Evolutionary conservation across 1,284 basidiomycete species (phyloP).

Genomic region (Bjerkandera adusta): DNA sequence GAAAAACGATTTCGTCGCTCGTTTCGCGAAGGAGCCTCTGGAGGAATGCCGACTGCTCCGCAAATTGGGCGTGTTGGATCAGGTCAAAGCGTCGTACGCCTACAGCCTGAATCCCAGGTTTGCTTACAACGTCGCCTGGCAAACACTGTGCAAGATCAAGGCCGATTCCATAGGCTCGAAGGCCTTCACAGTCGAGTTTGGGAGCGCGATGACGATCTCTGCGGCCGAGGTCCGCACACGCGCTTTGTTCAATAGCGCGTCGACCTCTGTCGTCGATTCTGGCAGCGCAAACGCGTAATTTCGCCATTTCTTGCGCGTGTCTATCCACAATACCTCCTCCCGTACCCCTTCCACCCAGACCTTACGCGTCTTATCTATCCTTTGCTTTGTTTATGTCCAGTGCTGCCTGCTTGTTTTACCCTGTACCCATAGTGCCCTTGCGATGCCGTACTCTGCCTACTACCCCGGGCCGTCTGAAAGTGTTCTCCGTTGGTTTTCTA

Average conservation of each 20-base stretch:
- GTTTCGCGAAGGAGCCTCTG: constrained; percentile 18
- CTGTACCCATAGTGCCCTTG: too few species aligned
- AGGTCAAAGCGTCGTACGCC: constrained; percentile 30
- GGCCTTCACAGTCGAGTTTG: constrained; percentile 24
- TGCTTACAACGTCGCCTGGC: constrained; percentile 29
- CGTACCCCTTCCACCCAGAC: too few species aligned
- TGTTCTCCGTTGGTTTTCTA: too few species aligned
- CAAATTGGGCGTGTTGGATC: constrained; percentile 14
- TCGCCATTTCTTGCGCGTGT: too few species aligned
- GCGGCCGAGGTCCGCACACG: constrained; percentile 16
- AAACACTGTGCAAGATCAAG: constrained; percentile 31
- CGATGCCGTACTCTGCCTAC: too few species aligned
- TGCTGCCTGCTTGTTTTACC: too few species aligned
- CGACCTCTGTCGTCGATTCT: too few species aligned
- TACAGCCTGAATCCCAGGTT: constrained; percentile 23
- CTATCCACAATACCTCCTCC: too few species aligned
- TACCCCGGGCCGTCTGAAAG: too few species aligned
- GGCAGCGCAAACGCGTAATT: too few species aligned
- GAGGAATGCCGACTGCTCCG: constrained; percentile 13
- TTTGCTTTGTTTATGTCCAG: too few species aligned
- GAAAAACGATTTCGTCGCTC: neutral
- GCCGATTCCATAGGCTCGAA: constrained; percentile 18
- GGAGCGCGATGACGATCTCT: constrained; percentile 27
- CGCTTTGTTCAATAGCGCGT: constrained; percentile 1
- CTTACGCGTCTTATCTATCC: too few species aligned